Evolutionary conservation across 768 basidiomycete genomes (phyloP).

Genomic region (Boletellus emodensis): DNA sequence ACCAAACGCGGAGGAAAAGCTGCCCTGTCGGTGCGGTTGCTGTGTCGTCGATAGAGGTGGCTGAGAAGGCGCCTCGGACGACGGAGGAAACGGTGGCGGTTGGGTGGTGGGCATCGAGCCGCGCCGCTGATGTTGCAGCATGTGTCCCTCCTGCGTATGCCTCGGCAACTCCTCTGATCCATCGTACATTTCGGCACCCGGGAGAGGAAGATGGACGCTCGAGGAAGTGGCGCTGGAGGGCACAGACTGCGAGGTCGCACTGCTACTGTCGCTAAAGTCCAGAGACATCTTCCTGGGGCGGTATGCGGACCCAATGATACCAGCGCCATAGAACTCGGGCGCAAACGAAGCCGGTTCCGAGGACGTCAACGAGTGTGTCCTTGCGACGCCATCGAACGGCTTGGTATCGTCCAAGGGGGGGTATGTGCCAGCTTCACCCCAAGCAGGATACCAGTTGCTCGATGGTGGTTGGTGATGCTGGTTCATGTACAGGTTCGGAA

Average conservation of each 20-base stretch:
- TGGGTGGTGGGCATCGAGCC: conserved; percentile 15
- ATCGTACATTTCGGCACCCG: conserved; percentile 27
- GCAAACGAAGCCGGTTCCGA: conserved; percentile 23
- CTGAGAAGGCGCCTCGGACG: conserved; percentile 6
- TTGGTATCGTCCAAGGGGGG: conserved; percentile 29
- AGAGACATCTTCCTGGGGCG: conserved; percentile 33
- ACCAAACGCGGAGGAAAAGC: conserved; percentile 64
- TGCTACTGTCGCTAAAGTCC: conserved; percentile 43
- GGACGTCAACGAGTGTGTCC: conserved; percentile 17
- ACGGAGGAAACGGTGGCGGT: conserved; percentile 2
- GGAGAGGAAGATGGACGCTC: conserved; percentile 46
- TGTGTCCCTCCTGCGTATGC: conserved; percentile 8
- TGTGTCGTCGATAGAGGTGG: not conserved
- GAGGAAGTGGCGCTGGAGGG: conserved; percentile 56
- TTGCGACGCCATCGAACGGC: conserved; percentile 16
- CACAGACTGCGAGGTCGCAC: conserved; percentile 40
- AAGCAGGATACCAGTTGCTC: conserved; percentile 21
- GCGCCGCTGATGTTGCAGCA: conserved; percentile 13
- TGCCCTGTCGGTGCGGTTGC: conserved; percentile 29
- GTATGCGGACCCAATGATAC: conserved; percentile 23
- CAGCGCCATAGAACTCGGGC: conserved; percentile 17
- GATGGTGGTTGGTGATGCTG: conserved; percentile 18
- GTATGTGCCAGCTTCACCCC: conserved; percentile 26
- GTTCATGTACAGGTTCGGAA: conserved; percentile 15
- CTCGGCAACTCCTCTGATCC: conserved; percentile 27